Conservation (phyloP, 331 rosid species). For the Arachis monticola region DNA sequence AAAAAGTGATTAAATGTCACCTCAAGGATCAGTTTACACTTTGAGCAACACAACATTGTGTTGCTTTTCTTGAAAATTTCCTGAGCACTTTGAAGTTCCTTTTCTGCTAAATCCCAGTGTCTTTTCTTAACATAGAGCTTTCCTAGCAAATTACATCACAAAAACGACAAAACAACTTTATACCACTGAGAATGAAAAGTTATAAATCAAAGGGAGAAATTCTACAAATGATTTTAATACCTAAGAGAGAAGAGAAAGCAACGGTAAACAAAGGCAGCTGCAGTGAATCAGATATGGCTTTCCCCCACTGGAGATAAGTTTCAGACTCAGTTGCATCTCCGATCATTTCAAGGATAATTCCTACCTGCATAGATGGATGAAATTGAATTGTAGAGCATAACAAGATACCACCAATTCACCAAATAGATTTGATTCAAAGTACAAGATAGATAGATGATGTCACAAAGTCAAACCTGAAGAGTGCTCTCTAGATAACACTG, state of each 20-base stretch:
- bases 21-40: constrained; percentile 80
- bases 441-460: constrained; percentile 17
- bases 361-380: constrained; percentile 62
- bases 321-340: constrained; percentile 90
- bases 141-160: constrained; percentile 55
- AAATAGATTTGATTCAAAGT: constrained; percentile 21
- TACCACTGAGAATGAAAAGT: constrained; percentile 17
- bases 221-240: constrained; percentile 47
- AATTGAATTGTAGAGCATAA: constrained; percentile 26
- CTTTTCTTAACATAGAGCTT: constrained; percentile 67
- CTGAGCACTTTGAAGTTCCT: constrained; percentile 69
- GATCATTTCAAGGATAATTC: constrained; percentile 66
- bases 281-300: constrained; percentile 65
- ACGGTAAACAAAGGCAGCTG: constrained; percentile 72
- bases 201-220: constrained; percentile 25
- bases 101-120: constrained; percentile 72
- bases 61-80: constrained; percentile 51
- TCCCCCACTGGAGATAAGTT: constrained; percentile 71
- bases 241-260: constrained; percentile 78
- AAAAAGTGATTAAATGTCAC: constrained; percentile 63
- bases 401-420: not conserved
- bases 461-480: constrained; percentile 75
- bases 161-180: constrained; percentile 32
- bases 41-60: constrained; percentile 65
- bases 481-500: constrained; percentile 95